Conservation (phyloP, 139 green algal species). For the Penium margaritaceum region DNA sequence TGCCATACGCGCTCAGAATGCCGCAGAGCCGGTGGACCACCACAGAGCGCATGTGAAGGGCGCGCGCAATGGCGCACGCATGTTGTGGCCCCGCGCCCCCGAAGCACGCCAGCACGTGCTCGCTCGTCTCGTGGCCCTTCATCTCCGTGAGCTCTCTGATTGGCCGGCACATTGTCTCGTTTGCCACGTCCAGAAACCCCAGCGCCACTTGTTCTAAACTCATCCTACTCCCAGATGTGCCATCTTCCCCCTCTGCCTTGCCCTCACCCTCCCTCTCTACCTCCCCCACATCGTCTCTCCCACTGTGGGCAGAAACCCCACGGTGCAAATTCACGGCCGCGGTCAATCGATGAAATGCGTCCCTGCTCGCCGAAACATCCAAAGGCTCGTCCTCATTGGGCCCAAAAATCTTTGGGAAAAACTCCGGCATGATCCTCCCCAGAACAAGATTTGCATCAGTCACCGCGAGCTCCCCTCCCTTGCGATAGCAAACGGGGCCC, state of each 20-base stretch:
- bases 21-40: conserved; percentile 79
- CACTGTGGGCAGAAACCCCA: too few relatives aligned
- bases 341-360: too few relatives aligned
- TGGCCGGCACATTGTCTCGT: conserved; percentile 93
- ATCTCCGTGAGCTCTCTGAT: conserved; percentile 83
- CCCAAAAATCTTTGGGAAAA: conserved; percentile 88
- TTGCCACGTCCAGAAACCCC: conserved; percentile 85
- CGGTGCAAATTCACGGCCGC: too few relatives aligned
- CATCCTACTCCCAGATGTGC: too few relatives aligned
- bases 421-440: conserved; percentile 79
- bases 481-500: conserved; percentile 90
- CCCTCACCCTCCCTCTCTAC: not conserved
- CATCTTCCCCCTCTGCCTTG: not conserved
- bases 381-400: conserved; percentile 37
- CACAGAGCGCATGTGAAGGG: conserved; percentile 84
- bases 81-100: conserved; percentile 93
- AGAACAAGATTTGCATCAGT: conserved; percentile 92
- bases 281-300: not conserved
- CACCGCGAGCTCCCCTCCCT: conserved; percentile 77
- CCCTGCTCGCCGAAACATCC: conserved; percentile 34
- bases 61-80: conserved; percentile 80
- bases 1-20: conserved; percentile 88
- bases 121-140: conserved; percentile 77
- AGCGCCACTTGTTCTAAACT: conserved; percentile 48
- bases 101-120: conserved; percentile 87